These are phyloP conservation scores for Cucurbita moschata DNA, from an alignment of 306 rosid species.

Conservation along the genomic window DNA sequence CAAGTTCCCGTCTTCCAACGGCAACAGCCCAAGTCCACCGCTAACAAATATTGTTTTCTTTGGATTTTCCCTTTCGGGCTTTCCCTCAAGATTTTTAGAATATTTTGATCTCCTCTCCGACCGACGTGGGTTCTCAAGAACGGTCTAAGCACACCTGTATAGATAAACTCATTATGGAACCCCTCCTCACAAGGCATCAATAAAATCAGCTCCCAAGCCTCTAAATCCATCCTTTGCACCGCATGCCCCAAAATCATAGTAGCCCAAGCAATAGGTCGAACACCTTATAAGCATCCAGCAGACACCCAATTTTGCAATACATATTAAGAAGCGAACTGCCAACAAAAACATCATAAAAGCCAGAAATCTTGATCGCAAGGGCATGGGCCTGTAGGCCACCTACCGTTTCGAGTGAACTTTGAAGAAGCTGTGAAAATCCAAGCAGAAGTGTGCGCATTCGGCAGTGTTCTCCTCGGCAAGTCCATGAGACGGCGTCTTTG, in stretches of 20 bases:
- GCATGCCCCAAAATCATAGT: constrained; percentile 75
- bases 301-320: constrained; percentile 43
- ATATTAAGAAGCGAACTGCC: constrained; percentile 55
- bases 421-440: constrained; percentile 54
- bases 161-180: constrained; percentile 34
- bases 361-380: constrained; percentile 33
- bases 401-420: constrained; percentile 2
- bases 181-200: constrained; percentile 23
- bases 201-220: constrained; percentile 39
- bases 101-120: too few species aligned
- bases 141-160: constrained; percentile 42
- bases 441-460: constrained; percentile 54
- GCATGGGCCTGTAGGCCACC: constrained; percentile 40
- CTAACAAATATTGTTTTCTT: too few species aligned
- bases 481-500: constrained; percentile 67
- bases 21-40: too few species aligned
- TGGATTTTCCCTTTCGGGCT: too few species aligned
- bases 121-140: background rate
- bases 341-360: constrained; percentile 49
- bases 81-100: too few species aligned
- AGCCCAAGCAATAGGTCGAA: constrained; percentile 78
- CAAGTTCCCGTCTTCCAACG: constrained; percentile 30
- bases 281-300: constrained; percentile 49
- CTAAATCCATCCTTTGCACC: constrained; percentile 17
- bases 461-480: constrained; percentile 31